A percentile compares a stretch with the other conserved stretches of the same genome.
These are phyloP conservation scores for Claviceps sp. DNA, from an alignment of 2,329 filamentous ascomycete species.

Conservation along the genomic window DNA sequence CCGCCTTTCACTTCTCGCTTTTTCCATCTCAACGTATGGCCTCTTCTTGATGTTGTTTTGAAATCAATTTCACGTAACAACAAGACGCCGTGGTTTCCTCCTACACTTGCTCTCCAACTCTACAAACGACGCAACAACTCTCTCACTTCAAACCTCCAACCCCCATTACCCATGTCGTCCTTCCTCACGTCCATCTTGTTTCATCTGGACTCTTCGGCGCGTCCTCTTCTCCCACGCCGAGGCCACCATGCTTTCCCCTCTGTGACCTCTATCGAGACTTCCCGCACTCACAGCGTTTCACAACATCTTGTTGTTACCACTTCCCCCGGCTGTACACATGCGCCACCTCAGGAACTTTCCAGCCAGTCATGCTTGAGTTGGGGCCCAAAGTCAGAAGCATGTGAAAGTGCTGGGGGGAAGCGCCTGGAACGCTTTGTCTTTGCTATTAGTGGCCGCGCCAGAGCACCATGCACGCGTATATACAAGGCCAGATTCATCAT, in stretches of 20 bases:
- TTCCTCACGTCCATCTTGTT: neutral
- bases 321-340: neutral
- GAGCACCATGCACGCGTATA: too few relatives aligned
- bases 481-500: neutral
- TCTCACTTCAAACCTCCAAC: neutral
- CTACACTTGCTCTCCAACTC: neutral
- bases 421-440: neutral
- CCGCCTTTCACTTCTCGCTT: neutral
- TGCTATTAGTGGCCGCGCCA: neutral
- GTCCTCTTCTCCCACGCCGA: too few relatives aligned
- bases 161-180: neutral
- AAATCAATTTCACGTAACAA: neutral
- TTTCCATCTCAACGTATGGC: neutral
- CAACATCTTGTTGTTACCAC: constrained; percentile 2
- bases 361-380: neutral
- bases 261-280: neutral
- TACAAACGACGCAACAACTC: neutral
- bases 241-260: neutral
- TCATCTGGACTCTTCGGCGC: neutral
- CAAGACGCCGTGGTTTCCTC: neutral
- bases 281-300: constrained; percentile 2
- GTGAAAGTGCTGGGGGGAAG: neutral
- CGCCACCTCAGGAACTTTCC: neutral
- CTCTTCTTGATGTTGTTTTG: neutral
- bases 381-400: neutral